Base-by-base conservation (phyloP, 495 filamentous ascomycete genomes). In the Neurospora tetraspora region DNA sequence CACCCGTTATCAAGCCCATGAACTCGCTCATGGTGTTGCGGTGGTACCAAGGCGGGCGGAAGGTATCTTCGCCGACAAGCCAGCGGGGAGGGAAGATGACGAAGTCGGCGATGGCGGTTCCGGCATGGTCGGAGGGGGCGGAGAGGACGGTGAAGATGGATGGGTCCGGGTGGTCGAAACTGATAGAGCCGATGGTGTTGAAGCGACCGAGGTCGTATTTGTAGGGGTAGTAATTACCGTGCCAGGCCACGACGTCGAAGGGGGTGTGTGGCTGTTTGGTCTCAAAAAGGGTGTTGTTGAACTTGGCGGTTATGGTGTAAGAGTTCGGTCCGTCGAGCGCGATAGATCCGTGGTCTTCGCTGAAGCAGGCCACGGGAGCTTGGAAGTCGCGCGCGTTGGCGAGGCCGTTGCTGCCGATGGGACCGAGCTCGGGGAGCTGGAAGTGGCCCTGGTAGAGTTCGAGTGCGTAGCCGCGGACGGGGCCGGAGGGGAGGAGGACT, bases 381-480 rank as follows among this genome's bases (percentile, higher is more conserved):
- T 96, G 93, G 83, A 97, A 97, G 79, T 97, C 94, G 16, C 94
- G 89, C 1, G 89, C 87, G 77, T 97, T 97, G 74, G 94, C 94
- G 5, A 97, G 89, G 53, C 94, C 87, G 77, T 94, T 94, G 68
- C 90, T 92, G 7, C 94, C 94, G 76, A 97, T 97, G 42, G 94
- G 94, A 3, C 94, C 94, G 4, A 97, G 85, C 76, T 97, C 94
- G 1, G 94, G 94, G 8, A 97, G 91, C 70, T 88, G 79, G 80
- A 92, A 97, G 82, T 96, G 93, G 31, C 90, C 91, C 74, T 93
- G 89, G 82, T 95, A 97, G 4, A 96, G 85, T 81, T 97, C 94
- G 45, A 95, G 87, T 36, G 94, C 92, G 79, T 97, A 97, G 69
- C 94, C 94, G 74, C 93, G 85, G 4, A 90, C 90, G 3, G 90